These are phyloP conservation scores for Blastomyces silverae DNA, from an alignment of 2,329 filamentous ascomycete species.

Conservation along the genomic window DNA sequence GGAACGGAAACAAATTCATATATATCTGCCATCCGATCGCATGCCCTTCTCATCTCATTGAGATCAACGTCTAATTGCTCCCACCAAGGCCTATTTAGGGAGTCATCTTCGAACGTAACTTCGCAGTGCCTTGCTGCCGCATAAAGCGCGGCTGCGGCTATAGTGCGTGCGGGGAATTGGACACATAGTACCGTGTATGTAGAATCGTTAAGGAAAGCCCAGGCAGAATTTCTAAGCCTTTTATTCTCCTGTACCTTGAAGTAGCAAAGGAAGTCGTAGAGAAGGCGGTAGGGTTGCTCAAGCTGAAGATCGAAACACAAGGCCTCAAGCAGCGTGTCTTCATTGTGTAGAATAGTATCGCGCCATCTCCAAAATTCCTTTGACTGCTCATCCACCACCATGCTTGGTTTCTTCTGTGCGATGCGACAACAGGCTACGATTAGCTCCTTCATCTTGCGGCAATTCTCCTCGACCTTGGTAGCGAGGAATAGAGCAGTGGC, in stretches of 20 bases:
- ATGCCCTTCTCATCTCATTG: constrained; percentile 62
- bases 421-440: constrained; percentile 91
- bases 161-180: constrained; percentile 67
- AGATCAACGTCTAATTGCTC: constrained; percentile 65
- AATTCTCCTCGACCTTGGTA: constrained; percentile 96
- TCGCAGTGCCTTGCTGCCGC: constrained; percentile 71
- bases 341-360: constrained; percentile 84
- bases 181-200: constrained; percentile 79
- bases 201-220: constrained; percentile 91
- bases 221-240: constrained; percentile 72
- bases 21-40: constrained; percentile 62
- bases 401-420: constrained; percentile 84
- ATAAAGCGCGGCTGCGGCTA: constrained; percentile 80
- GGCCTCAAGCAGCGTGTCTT: constrained; percentile 84
- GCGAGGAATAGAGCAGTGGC: constrained; percentile 88
- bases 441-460: constrained; percentile 88
- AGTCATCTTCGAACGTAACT: constrained; percentile 65
- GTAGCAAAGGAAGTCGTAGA: constrained; percentile 72
- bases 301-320: constrained; percentile 92
- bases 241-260: constrained; percentile 73
- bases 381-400: constrained; percentile 90
- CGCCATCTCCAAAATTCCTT: constrained; percentile 99
- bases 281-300: constrained; percentile 75
- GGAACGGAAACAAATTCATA: constrained; percentile 43
- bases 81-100: constrained; percentile 80